Percentiles rank a stretch among this genome's conserved stretches.
These are phyloP conservation scores for Macadamia integrifolia DNA, from an alignment of 164 flowering plant genomes.

Conservation along the genomic window DNA sequence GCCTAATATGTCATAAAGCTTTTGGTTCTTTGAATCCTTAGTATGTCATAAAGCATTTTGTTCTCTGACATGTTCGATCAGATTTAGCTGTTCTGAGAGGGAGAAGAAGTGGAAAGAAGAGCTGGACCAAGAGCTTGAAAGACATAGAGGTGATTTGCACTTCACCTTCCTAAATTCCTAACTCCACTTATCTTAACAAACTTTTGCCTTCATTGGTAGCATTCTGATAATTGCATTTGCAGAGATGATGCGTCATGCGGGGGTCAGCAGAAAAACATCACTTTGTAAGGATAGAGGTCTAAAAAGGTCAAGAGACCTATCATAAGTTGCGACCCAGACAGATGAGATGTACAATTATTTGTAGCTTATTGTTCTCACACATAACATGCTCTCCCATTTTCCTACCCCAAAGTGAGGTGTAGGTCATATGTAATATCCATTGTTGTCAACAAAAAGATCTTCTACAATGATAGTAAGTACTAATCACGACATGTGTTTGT, in stretches of 20 bases:
- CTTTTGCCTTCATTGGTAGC: background rate
- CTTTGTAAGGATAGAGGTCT: background rate
- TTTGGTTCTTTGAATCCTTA: background rate
- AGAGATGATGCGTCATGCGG: background rate
- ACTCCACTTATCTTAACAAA: background rate
- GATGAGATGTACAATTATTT: background rate
- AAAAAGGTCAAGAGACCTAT: background rate
- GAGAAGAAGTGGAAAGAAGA: background rate
- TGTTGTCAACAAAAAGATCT: too few relatives aligned
- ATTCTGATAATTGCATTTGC: background rate
- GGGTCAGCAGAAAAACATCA: background rate
- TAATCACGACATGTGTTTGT: too few relatives aligned
- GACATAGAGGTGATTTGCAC: background rate
- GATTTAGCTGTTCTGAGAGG: background rate
- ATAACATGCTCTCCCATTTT: background rate
- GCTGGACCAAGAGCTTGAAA: background rate
- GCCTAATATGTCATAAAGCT: background rate
- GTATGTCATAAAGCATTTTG: too few relatives aligned
- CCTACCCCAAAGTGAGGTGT: background rate
- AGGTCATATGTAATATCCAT: background rate
- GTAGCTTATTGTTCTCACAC: background rate
- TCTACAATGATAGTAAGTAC: too few relatives aligned
- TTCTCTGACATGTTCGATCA: background rate
- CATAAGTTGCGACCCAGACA: background rate
- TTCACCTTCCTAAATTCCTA: background rate